phyloP scores from a whole-genome alignment of 352 stramenopile species.

The Globisporangium camurandrum region DNA sequence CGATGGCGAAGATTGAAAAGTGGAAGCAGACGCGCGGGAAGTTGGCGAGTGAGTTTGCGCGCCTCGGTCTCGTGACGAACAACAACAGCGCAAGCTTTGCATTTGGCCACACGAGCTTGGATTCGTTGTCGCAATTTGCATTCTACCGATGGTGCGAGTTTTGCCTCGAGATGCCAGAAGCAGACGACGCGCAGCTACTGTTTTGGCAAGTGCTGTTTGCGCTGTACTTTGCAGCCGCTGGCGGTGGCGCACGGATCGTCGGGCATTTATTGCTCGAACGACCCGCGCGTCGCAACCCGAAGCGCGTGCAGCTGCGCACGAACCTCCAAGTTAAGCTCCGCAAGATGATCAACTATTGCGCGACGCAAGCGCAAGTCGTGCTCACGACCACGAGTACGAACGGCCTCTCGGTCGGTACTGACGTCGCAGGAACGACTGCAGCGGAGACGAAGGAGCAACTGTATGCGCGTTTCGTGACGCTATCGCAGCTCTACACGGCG shows the following conservation, averaged over 20 bases:
- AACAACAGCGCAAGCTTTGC: slow-evolving; percentile 14
- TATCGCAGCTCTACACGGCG: slow-evolving; percentile 67
- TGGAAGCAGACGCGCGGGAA: slow-evolving; percentile 60
- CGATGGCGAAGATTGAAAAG: slow-evolving; percentile 77
- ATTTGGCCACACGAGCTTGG: slow-evolving; percentile 45
- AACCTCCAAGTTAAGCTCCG: slow-evolving; percentile 49
- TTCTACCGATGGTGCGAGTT: slow-evolving; percentile 67
- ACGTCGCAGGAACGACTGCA: background rate
- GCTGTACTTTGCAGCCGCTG: slow-evolving; percentile 53
- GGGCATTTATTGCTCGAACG: slow-evolving; percentile 60
- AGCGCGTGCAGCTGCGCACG: slow-evolving; percentile 38
- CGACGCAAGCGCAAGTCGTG: slow-evolving; percentile 52
- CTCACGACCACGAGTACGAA: slow-evolving; percentile 28
- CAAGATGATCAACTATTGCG: slow-evolving; percentile 51
- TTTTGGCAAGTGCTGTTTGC: slow-evolving; percentile 74
- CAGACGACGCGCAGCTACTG: slow-evolving; percentile 40
- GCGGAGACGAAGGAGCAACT: slow-evolving; percentile 34
- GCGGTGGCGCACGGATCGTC: slow-evolving; percentile 42
- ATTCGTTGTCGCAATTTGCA: slow-evolving; percentile 55
- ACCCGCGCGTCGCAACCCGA: slow-evolving; percentile 18
- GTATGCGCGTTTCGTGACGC: slow-evolving; percentile 43
- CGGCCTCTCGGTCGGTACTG: background rate
- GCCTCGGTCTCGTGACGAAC: slow-evolving; percentile 21
- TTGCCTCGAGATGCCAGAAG: slow-evolving; percentile 45
- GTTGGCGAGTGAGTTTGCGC: slow-evolving; percentile 31